A percentile compares a stretch with the other conserved stretches of the same genome.
These are phyloP conservation scores for Barnettozyma vustinii DNA, from an alignment of 805 yeast genomes.

Conservation along the genomic window DNA sequence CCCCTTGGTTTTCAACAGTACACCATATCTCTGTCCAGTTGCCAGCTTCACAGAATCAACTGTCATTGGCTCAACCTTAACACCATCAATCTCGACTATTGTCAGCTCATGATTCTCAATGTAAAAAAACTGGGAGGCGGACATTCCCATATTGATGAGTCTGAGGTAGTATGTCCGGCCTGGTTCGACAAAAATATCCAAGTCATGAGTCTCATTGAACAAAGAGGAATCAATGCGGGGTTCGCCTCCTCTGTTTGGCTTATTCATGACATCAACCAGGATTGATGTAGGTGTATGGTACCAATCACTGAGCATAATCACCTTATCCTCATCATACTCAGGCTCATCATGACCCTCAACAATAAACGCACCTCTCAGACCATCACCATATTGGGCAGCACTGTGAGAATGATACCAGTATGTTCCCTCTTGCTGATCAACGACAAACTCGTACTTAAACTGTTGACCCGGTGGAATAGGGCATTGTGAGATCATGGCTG, in stretches of 20 bases:
- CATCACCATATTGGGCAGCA: conserved; percentile 87
- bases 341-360: conserved; percentile 51
- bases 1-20: conserved; percentile 46
- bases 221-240: conserved; percentile 42
- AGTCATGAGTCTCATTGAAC: conserved; percentile 42
- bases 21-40: conserved; percentile 75
- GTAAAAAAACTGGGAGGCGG: conserved; percentile 49
- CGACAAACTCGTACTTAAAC: conserved; percentile 81
- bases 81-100: conserved; percentile 57
- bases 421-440: conserved; percentile 75
- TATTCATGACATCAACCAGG: conserved; percentile 33
- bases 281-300: conserved; percentile 37
- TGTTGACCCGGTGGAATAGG: conserved; percentile 80
- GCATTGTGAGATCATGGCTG: conserved; percentile 83
- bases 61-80: conserved; percentile 43
- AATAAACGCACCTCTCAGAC: conserved; percentile 75
- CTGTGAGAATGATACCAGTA: conserved; percentile 98
- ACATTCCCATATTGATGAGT: conserved; percentile 50
- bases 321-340: conserved; percentile 42
- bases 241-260: conserved; percentile 42
- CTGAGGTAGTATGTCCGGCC: conserved; percentile 43
- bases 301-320: conserved; percentile 42
- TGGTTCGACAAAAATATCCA: conserved; percentile 39
- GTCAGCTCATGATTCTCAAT: conserved; percentile 49
- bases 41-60: conserved; percentile 48